phyloP scores from a whole-genome alignment of 75 land plant genomes.

The Pinus tabuliformis region DNA sequence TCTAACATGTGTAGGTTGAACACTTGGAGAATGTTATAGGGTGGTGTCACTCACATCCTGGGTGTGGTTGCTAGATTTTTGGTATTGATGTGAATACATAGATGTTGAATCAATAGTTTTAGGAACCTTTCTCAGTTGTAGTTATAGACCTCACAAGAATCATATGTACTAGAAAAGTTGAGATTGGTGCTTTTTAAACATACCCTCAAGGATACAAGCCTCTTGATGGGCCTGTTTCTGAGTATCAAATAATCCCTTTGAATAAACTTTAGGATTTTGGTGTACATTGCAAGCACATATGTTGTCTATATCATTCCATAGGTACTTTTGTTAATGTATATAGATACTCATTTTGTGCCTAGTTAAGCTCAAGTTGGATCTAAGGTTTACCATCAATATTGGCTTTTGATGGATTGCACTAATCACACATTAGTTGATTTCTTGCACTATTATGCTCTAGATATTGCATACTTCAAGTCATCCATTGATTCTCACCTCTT shows the following conservation, averaged over 20 bases:
- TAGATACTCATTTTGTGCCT: background rate
- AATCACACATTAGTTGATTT: background rate
- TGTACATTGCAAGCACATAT: slow-evolving; percentile 97
- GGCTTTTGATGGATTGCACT: background rate
- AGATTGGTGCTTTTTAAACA: slow-evolving; percentile 96
- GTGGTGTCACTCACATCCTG: slow-evolving; percentile 99
- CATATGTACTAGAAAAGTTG: slow-evolving; percentile 96
- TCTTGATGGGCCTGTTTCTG: slow-evolving; percentile 91
- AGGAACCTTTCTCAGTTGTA: slow-evolving; percentile 96
- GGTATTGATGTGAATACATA: slow-evolving; percentile 99
- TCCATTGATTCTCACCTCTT: slow-evolving; percentile 86
- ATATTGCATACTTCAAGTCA: slow-evolving; percentile 97
- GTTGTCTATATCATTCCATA: background rate
- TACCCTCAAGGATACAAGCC: slow-evolving; percentile 97
- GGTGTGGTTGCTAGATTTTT: slow-evolving; percentile 98
- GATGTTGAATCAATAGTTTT: slow-evolving; percentile 86
- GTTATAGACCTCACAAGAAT: slow-evolving; percentile 94
- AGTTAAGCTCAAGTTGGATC: background rate
- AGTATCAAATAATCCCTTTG: slow-evolving; percentile 96
- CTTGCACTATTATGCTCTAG: slow-evolving; percentile 89
- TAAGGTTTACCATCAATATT: background rate
- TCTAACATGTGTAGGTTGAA: slow-evolving; percentile 46
- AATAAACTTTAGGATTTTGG: slow-evolving; percentile 99
- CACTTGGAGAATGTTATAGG: slow-evolving; percentile 96
- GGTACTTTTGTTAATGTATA: background rate